Conservation (phyloP, 129 eudicot genomes). For the Helianthus tuberosus region DNA sequence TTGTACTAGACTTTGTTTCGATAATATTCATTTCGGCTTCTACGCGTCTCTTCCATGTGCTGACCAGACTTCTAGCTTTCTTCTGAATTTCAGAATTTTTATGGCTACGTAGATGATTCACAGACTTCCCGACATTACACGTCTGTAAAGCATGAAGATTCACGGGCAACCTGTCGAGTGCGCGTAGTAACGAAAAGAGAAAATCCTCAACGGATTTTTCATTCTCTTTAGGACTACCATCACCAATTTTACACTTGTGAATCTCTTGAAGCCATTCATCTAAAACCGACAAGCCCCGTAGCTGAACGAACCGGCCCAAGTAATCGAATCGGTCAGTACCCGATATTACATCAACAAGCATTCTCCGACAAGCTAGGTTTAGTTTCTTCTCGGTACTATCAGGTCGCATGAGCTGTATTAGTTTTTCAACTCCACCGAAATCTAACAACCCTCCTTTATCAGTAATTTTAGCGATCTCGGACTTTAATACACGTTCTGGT, state of each 20-base stretch:
- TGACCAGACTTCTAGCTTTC: slow-evolving; percentile 84
- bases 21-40: slow-evolving; percentile 88
- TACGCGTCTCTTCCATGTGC: slow-evolving; percentile 95
- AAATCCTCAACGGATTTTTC: slow-evolving; percentile 87
- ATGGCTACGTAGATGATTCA: slow-evolving; percentile 78
- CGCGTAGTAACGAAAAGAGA: slow-evolving; percentile 85
- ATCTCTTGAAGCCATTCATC: slow-evolving; percentile 95
- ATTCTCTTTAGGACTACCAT: slow-evolving; percentile 57
- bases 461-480: slow-evolving; percentile 75
- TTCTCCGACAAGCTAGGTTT: slow-evolving; percentile 43
- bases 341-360: slow-evolving; percentile 79
- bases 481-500: slow-evolving; percentile 55
- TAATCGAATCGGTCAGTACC: slow-evolving; percentile 67
- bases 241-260: slow-evolving; percentile 83
- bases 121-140: slow-evolving; percentile 90
- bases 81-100: slow-evolving; percentile 77
- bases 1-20: slow-evolving; percentile 57
- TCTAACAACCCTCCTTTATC: slow-evolving; percentile 78
- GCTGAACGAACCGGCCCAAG: slow-evolving; percentile 59
- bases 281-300: slow-evolving; percentile 55
- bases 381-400: slow-evolving; percentile 47
- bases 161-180: slow-evolving; percentile 83
- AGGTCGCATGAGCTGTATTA: slow-evolving; percentile 63
- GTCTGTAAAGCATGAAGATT: slow-evolving; percentile 86
- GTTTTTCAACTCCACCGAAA: slow-evolving; percentile 53